phyloP scores from a whole-genome alignment of 2,329 filamentous ascomycete genomes.

The Fusarium sp. region DNA sequence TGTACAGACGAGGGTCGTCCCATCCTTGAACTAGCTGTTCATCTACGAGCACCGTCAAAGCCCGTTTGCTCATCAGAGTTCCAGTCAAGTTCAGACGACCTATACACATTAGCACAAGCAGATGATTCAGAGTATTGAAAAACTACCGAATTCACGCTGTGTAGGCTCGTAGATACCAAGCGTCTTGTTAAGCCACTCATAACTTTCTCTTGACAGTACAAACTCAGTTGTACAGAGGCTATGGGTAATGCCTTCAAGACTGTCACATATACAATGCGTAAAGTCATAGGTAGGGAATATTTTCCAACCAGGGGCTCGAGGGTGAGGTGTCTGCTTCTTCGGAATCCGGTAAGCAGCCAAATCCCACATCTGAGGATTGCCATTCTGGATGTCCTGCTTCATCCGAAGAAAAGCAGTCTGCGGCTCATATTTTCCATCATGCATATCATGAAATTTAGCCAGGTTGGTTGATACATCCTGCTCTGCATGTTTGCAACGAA shows the following conservation, averaged over 20 bases:
- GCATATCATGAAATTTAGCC: constrained; percentile 89
- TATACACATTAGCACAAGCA: constrained; percentile 14
- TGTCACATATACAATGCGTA: constrained; percentile 91
- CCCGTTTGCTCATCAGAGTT: constrained; percentile 89
- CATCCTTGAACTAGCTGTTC: constrained; percentile 85
- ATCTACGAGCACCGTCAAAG: constrained; percentile 84
- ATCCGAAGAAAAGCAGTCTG: constrained; percentile 89
- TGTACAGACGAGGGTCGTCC: constrained; percentile 94
- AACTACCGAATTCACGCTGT: constrained; percentile 83
- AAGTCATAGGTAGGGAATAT: constrained; percentile 98
- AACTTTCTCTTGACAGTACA: constrained; percentile 85
- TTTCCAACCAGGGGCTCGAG: constrained; percentile 89
- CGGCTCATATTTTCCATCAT: constrained; percentile 90
- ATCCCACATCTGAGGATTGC: constrained; percentile 98
- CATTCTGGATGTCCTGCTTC: constrained; percentile 89
- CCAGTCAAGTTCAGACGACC: constrained; percentile 78
- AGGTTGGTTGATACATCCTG: constrained; percentile 84
- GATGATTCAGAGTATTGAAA: not conserved
- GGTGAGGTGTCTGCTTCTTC: constrained; percentile 78
- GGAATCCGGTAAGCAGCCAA: constrained; percentile 90
- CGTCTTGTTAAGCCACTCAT: constrained; percentile 89
- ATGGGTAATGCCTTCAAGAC: constrained; percentile 92
- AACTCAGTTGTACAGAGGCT: constrained; percentile 96
- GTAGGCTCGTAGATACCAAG: constrained; percentile 91
- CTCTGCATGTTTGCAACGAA: constrained; percentile 85